phyloP scores from a whole-genome alignment of 225 moss, liverwort and hornwort genomes.

The Pseudoscleropodium purum region DNA sequence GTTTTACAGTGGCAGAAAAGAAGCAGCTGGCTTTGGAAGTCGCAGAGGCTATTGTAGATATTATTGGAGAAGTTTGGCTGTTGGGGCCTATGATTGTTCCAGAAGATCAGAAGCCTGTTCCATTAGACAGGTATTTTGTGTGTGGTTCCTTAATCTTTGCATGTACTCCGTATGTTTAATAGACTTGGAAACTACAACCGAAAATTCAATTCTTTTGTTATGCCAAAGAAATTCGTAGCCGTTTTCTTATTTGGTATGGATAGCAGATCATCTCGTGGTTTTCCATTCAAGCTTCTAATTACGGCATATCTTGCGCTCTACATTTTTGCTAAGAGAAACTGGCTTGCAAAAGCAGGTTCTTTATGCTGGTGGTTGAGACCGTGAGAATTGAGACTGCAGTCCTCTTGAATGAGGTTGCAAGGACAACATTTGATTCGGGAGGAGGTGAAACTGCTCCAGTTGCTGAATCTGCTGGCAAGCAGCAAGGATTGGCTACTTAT shows the following conservation, averaged over 20 bases:
- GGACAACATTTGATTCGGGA: slow-evolving; percentile 61
- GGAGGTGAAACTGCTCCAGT: slow-evolving; percentile 33
- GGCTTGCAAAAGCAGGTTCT: slow-evolving; percentile 56
- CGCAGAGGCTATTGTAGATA: slow-evolving; percentile 62
- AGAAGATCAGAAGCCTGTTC: slow-evolving; percentile 45
- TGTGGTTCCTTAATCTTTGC: background rate
- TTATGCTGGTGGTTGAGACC: slow-evolving; percentile 79
- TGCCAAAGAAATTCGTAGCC: background rate
- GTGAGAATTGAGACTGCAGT: slow-evolving; percentile 88
- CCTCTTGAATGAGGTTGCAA: slow-evolving; percentile 73
- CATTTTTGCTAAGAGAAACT: slow-evolving; percentile 1
- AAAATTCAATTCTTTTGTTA: background rate
- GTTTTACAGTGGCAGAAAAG: slow-evolving; percentile 58
- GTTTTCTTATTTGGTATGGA: background rate
- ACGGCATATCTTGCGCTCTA: background rate
- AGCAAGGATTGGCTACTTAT: slow-evolving; percentile 69
- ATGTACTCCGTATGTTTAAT: background rate
- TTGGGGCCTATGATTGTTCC: slow-evolving; percentile 71
- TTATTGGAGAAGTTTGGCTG: slow-evolving; percentile 74
- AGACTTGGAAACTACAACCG: background rate
- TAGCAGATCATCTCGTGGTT: background rate
- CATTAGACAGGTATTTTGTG: slow-evolving; percentile 54
- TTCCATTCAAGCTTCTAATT: background rate
- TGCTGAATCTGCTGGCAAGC: slow-evolving; percentile 55
- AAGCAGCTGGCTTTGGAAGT: slow-evolving; percentile 74